Percentiles rank a stretch among this genome's conserved stretches.
Evolutionary conservation across 164 flowering plant species (phyloP).

Genomic region (Hamamelis virginiana): DNA sequence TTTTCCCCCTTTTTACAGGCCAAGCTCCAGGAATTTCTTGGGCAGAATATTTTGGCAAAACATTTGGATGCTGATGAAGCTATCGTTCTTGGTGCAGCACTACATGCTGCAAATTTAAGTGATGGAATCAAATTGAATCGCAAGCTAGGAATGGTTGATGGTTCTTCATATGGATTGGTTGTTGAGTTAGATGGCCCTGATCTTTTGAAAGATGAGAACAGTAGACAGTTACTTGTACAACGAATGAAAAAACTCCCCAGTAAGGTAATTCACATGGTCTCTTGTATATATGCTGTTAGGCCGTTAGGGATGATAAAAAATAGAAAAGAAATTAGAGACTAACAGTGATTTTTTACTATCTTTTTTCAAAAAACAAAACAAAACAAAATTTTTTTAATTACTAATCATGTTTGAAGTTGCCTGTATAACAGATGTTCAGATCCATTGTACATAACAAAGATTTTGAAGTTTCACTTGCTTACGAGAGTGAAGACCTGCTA

Average conservation of each 20-base stretch:
- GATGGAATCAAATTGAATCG: conserved; percentile 98
- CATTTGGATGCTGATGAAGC: conserved; percentile 99
- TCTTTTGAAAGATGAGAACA: conserved; percentile 63
- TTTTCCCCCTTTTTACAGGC: conserved; percentile 52
- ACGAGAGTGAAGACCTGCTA: conserved; percentile 62
- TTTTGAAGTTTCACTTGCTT: conserved; percentile 83
- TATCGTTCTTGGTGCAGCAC: conserved; percentile 86
- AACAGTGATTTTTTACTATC: neutral
- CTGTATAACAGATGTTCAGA: conserved; percentile 69
- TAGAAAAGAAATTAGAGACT: neutral
- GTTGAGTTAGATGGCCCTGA: conserved; percentile 74
- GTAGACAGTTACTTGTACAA: conserved; percentile 65
- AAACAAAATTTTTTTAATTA: neutral
- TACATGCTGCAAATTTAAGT: conserved; percentile 97
- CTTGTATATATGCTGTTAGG: neutral
- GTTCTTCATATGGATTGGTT: conserved; percentile 81
- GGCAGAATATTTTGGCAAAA: conserved; percentile 80
- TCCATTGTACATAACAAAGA: conserved; percentile 77
- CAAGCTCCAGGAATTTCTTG: conserved; percentile 88
- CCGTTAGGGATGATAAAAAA: neutral
- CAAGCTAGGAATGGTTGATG: conserved; percentile 95
- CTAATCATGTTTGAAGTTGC: conserved; percentile 8
- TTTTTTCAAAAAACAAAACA: no score
- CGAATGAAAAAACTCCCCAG: conserved; percentile 92
- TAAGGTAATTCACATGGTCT: conserved; percentile 53